Evolutionary conservation across 257 asterid genomes (phyloP).

Genomic region (Ilex aquifolium): DNA sequence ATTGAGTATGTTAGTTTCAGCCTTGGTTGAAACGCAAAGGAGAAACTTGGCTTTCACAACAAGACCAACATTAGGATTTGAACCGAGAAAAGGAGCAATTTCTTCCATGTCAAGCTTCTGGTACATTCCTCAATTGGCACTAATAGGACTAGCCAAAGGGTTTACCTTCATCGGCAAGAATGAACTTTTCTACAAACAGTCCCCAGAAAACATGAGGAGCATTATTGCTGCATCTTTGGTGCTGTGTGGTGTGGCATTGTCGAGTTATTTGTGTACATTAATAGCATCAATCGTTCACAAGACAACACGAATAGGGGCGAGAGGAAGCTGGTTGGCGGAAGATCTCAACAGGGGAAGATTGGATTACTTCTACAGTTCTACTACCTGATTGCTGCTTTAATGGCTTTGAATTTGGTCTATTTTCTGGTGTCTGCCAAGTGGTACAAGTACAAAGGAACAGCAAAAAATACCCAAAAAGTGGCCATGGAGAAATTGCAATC

Average conservation of each 20-base stretch:
- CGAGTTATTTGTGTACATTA: constrained; percentile 25
- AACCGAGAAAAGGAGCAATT: constrained; percentile 13
- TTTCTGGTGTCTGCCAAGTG: constrained; percentile 26
- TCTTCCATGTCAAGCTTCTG: constrained; percentile 33
- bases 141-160: constrained; percentile 29
- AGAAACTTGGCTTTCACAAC: constrained; percentile 1
- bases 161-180: constrained; percentile 18
- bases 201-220: constrained; percentile 38
- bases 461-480: neutral
- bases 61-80: constrained; percentile 5
- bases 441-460: constrained; percentile 30
- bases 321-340: constrained; percentile 28
- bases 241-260: constrained; percentile 17
- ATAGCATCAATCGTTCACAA: constrained; percentile 18
- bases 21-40: constrained; percentile 12
- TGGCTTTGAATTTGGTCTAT: constrained; percentile 18
- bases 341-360: constrained; percentile 35
- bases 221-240: constrained; percentile 26
- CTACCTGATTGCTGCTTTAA: constrained; percentile 20
- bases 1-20: constrained; percentile 17
- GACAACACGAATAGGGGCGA: constrained; percentile 11
- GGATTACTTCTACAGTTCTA: constrained; percentile 33
- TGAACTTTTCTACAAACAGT: constrained; percentile 33
- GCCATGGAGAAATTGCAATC: constrained; percentile 10
- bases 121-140: constrained; percentile 30